These are phyloP conservation scores for grape (Vitis vinifera) DNA, from an alignment of 164 flowering plant genomes.

Conservation along the genomic window ASM3070453v1 NC_081819.1:513501-514000, in stretches of 20 bases:
- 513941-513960: slow-evolving; percentile 57
- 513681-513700: slow-evolving; percentile 54
- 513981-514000: slow-evolving; percentile 91
- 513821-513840: neutral
- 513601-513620: slow-evolving; percentile 88
- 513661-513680: slow-evolving; percentile 88
- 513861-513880: slow-evolving; percentile 53
- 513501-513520: neutral
- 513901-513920: slow-evolving; percentile 41
- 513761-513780: slow-evolving; percentile 99
- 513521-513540: slow-evolving; percentile 31
- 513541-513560: slow-evolving; percentile 97
- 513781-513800: slow-evolving; percentile 96
- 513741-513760: slow-evolving; percentile 65
- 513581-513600: slow-evolving; percentile 55
- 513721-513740: slow-evolving; percentile 44
- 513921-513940: slow-evolving; percentile 45
- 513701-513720: slow-evolving; percentile 57
- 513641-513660: slow-evolving; percentile 94
- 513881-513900: slow-evolving; percentile 94
- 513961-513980: slow-evolving; percentile 81
- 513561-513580: slow-evolving; percentile 92
- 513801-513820: slow-evolving; percentile 54
- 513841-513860: neutral
- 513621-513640: slow-evolving; percentile 97